Conservation (phyloP, 176 grass and related monocot species). For the Carex cristatella region DNA sequence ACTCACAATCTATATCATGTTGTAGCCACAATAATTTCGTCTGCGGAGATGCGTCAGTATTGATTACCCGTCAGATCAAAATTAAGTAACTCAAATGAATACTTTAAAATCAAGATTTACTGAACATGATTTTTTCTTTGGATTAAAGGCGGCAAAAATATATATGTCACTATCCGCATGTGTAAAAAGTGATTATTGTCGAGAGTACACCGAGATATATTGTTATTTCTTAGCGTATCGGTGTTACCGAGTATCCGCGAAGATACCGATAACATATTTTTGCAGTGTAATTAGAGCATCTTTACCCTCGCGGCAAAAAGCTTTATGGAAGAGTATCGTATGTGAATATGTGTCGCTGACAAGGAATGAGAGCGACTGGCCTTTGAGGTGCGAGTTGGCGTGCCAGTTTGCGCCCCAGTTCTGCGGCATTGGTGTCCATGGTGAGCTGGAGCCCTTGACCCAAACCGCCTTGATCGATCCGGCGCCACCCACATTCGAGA, state of each 20-base stretch:
- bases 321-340: constrained; percentile 28
- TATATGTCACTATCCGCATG: too few relatives aligned
- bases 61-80: background rate
- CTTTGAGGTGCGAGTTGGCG: constrained; percentile 25
- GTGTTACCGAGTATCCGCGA: too few relatives aligned
- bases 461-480: constrained; percentile 37
- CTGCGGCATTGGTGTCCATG: constrained; percentile 30
- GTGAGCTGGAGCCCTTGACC: constrained; percentile 39
- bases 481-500: constrained; percentile 45
- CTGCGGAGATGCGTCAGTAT: background rate
- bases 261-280: too few relatives aligned
- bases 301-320: too few relatives aligned
- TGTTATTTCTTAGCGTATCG: too few relatives aligned
- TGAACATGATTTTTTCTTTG: background rate
- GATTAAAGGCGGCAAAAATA: too few relatives aligned
- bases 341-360: constrained; percentile 44
- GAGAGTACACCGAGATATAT: too few relatives aligned
- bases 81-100: background rate
- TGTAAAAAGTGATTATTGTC: too few relatives aligned
- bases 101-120: background rate
- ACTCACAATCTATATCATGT: too few relatives aligned
- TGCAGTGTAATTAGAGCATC: too few relatives aligned
- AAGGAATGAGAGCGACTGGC: constrained; percentile 44
- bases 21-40: too few relatives aligned
- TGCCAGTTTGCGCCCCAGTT: constrained; percentile 66